phyloP scores from a whole-genome alignment of 805 yeast genomes.

The Candida anglica region DNA sequence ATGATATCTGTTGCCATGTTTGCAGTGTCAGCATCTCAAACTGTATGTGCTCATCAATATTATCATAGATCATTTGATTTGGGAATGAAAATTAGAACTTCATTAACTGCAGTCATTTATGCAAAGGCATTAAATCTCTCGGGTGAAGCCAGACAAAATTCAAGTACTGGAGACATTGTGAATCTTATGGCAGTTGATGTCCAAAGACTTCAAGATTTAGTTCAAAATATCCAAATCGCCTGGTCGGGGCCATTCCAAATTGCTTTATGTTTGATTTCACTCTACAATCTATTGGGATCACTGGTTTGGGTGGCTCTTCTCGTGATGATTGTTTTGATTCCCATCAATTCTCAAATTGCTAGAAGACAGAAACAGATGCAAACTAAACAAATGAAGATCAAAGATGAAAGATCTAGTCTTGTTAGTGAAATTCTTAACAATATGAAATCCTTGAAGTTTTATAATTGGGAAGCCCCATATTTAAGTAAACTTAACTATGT shows the following conservation, averaged over 20 bases:
- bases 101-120: slow-evolving; percentile 64
- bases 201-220: slow-evolving; percentile 79
- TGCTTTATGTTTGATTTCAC: slow-evolving; percentile 64
- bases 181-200: slow-evolving; percentile 93
- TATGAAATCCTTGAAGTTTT: slow-evolving; percentile 86
- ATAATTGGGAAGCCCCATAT: slow-evolving; percentile 94
- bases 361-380: slow-evolving; percentile 68
- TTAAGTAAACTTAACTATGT: slow-evolving; percentile 68
- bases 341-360: slow-evolving; percentile 70
- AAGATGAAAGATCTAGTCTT: slow-evolving; percentile 88
- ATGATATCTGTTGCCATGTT: slow-evolving; percentile 77
- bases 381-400: slow-evolving; percentile 79
- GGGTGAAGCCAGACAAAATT: slow-evolving; percentile 63
- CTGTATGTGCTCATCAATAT: slow-evolving; percentile 73
- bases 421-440: slow-evolving; percentile 86
- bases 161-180: slow-evolving; percentile 89
- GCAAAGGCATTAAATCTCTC: slow-evolving; percentile 66
- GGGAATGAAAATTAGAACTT: slow-evolving; percentile 73
- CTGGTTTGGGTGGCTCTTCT: slow-evolving; percentile 96
- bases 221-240: slow-evolving; percentile 70
- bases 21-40: slow-evolving; percentile 66
- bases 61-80: slow-evolving; percentile 69
- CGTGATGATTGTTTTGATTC: slow-evolving; percentile 73
- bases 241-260: slow-evolving; percentile 96
- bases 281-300: slow-evolving; percentile 71